A percentile compares a stretch with the other conserved stretches of the same genome.
Conservation (phyloP, 1,284 basidiomycete genomes). For the Ceratobasidium sp. region DNA sequence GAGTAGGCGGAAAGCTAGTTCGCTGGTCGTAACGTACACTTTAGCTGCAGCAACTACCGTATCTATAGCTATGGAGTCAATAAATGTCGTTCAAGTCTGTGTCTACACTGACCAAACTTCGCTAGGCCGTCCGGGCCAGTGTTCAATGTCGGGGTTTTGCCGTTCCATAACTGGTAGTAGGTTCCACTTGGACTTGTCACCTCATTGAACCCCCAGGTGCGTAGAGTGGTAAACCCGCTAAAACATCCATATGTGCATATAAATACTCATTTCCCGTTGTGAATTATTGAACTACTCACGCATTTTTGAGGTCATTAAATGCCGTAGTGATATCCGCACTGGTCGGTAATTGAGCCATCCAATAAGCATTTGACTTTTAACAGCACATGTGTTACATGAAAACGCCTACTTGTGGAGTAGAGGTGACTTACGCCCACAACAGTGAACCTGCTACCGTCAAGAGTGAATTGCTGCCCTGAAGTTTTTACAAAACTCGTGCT, state of each 20-base stretch:
- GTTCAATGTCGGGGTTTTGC: conserved; percentile 61
- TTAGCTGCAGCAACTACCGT: conserved; percentile 22
- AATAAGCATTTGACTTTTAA: conserved; percentile 35
- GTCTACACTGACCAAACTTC: conserved; percentile 57
- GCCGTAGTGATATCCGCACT: conserved; percentile 57
- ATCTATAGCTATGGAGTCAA: neutral
- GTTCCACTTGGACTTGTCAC: conserved; percentile 60
- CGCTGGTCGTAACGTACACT: too few species aligned
- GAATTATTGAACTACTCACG: conserved; percentile 43
- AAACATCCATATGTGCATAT: neutral
- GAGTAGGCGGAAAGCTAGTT: too few species aligned
- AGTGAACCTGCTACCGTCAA: conserved; percentile 60
- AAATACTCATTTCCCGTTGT: too few species aligned
- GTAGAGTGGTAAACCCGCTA: conserved; percentile 61
- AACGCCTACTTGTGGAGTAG: neutral
- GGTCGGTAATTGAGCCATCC: conserved; percentile 43
- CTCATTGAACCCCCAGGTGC: conserved; percentile 74
- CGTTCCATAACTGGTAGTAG: conserved; percentile 65
- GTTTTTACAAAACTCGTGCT: conserved; percentile 56
- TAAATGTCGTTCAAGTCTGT: neutral
- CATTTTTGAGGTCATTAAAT: conserved; percentile 61
- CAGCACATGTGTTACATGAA: neutral
- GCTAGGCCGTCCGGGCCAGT: conserved; percentile 60
- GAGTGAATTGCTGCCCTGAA: conserved; percentile 54
- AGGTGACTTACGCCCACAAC: conserved; percentile 55